Evolutionary conservation across 495 filamentous ascomycete genomes (phyloP).

Genomic region (Hypoxylon crocopeplum): DNA sequence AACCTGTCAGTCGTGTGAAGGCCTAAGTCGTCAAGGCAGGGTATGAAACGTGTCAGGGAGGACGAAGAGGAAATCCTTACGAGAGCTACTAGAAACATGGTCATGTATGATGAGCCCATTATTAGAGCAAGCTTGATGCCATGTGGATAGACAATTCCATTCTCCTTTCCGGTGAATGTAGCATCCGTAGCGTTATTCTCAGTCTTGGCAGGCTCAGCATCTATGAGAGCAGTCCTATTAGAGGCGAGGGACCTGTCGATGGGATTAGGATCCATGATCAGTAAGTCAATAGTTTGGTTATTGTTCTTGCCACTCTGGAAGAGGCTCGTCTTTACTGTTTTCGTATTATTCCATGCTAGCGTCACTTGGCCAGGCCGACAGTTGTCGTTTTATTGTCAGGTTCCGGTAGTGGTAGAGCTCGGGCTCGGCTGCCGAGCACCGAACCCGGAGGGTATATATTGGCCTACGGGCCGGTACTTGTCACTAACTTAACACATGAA

Average conservation of each 20-base stretch:
- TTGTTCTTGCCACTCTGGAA: not conserved
- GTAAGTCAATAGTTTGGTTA: not conserved
- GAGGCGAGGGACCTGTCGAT: not conserved
- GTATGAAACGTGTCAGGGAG: not conserved
- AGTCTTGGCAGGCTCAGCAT: not conserved
- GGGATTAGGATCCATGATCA: not conserved
- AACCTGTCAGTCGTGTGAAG: too few species aligned
- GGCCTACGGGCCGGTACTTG: too few species aligned
- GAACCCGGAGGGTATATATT: too few species aligned
- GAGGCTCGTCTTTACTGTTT: not conserved
- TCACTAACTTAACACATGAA: too few species aligned
- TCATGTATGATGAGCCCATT: not conserved
- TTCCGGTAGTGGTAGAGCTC: too few species aligned
- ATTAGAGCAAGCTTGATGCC: not conserved
- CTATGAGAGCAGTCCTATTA: not conserved
- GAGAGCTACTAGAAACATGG: not conserved
- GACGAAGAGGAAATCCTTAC: not conserved
- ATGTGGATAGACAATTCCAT: not conserved
- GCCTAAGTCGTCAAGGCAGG: too few species aligned
- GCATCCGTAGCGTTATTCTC: not conserved
- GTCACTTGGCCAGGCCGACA: too few species aligned
- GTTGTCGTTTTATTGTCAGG: too few species aligned
- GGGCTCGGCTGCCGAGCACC: too few species aligned
- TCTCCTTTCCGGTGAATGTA: not conserved
- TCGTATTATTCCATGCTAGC: too few species aligned